Evolutionary conservation across 345 rosid species (phyloP).

Genomic region (Jatropha curcas): DNA sequence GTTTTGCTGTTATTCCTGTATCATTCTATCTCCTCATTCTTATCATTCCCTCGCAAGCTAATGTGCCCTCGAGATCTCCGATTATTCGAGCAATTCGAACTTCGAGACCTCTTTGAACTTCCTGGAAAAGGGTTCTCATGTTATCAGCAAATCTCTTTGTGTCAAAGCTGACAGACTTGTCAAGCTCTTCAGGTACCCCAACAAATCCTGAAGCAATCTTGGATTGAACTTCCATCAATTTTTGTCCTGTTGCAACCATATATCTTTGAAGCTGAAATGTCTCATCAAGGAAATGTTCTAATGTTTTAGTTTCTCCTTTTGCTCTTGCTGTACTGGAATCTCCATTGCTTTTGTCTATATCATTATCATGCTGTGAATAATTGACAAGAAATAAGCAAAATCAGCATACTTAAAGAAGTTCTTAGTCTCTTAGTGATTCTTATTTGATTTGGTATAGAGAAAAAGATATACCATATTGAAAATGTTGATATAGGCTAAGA

Average conservation of each 20-base stretch:
- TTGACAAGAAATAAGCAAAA: slow-evolving; percentile 1
- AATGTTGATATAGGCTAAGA: too few relatives aligned
- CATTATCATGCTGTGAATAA: slow-evolving; percentile 56
- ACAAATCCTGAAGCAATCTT: slow-evolving; percentile 59
- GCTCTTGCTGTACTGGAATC: slow-evolving; percentile 28
- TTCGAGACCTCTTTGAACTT: slow-evolving; percentile 89
- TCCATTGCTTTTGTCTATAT: slow-evolving; percentile 29
- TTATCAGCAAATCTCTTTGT: slow-evolving; percentile 63
- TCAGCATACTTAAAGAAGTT: background rate
- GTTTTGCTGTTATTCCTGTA: background rate
- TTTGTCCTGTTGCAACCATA: slow-evolving; percentile 88
- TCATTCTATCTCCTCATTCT: slow-evolving; percentile 44
- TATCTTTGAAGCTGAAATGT: slow-evolving; percentile 85
- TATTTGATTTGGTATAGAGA: background rate
- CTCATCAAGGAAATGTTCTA: slow-evolving; percentile 78
- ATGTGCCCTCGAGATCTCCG: slow-evolving; percentile 84
- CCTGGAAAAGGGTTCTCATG: slow-evolving; percentile 61
- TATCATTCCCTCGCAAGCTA: slow-evolving; percentile 87
- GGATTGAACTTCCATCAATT: slow-evolving; percentile 66
- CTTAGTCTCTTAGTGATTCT: too few relatives aligned
- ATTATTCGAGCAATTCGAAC: slow-evolving; percentile 82
- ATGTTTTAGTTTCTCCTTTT: slow-evolving; percentile 50
- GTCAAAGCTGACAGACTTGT: slow-evolving; percentile 53
- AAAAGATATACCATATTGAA: too few relatives aligned
- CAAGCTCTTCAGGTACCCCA: slow-evolving; percentile 48